Percentiles rank a stretch among this genome's conserved stretches.
Evolutionary conservation across 352 stramenopile species (phyloP).

Genomic region (Phytophthora cryptogea): DNA sequence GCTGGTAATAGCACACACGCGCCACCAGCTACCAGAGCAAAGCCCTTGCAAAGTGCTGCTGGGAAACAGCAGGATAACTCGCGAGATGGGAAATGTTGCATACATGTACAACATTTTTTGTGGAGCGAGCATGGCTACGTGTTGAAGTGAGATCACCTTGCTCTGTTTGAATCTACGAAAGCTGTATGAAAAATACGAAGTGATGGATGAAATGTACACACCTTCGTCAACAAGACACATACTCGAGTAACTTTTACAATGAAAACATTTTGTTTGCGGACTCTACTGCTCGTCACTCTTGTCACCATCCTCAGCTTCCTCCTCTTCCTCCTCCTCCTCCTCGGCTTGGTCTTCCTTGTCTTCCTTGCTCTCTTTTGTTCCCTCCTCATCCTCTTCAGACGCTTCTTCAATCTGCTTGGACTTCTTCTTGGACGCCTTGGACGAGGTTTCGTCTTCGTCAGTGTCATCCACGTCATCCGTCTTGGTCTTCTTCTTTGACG

Average conservation of each 20-base stretch:
- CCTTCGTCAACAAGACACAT: slow-evolving; percentile 8
- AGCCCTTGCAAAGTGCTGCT: slow-evolving; percentile 2
- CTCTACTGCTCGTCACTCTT: slow-evolving; percentile 15
- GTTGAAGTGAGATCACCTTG: not conserved
- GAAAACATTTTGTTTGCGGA: slow-evolving; percentile 1
- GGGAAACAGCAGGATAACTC: slow-evolving; percentile 25
- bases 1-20: slow-evolving; percentile 1
- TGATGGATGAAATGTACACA: too few species aligned
- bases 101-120: not conserved
- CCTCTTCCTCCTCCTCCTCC: slow-evolving; percentile 19
- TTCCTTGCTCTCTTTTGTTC: slow-evolving; percentile 3
- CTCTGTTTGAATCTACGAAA: too few species aligned
- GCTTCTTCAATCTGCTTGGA: slow-evolving; percentile 10
- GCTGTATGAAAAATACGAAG: too few species aligned
- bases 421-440: slow-evolving; percentile 11
- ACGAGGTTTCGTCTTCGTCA: slow-evolving; percentile 5
- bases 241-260: slow-evolving; percentile 23
- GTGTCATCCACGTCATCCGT: slow-evolving; percentile 14
- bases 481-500: slow-evolving; percentile 2
- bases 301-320: slow-evolving; percentile 14
- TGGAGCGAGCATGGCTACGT: not conserved
- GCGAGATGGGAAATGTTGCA: slow-evolving; percentile 16
- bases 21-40: slow-evolving; percentile 10
- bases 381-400: slow-evolving; percentile 5
- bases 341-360: slow-evolving; percentile 16